Base-by-base conservation (phyloP, 768 basidiomycete genomes). In the Pisolithus microcarpus region DNA sequence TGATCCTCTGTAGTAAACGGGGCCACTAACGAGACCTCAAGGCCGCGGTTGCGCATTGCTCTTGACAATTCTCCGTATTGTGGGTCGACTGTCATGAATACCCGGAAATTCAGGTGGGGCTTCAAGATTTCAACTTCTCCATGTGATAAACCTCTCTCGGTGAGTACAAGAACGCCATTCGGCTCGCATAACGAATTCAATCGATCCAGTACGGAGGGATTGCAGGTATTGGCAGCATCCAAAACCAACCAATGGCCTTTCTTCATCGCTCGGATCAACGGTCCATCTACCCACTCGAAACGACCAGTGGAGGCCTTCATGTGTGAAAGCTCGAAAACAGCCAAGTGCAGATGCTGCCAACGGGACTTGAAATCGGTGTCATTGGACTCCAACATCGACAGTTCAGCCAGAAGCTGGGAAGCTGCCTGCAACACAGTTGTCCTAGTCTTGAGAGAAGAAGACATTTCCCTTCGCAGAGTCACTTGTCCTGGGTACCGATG, bases 221-320 rank as follows among this genome's bases (percentile, higher is more conserved):
- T 94, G 71, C 96, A 99, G 16, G 93, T 75, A 61, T 99, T 99
- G 40, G 96, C 94, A 50, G 84, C 86, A 56, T 96, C 91, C 49
- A 99, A 77, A 40, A 96, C 71, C 42, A 95, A 70, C 94, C 96
- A 98, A 59, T 85, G 76, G 3, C 96, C 96, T 9, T 74, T 69
- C 63, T 85, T 89, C 73, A 98, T 81, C 2, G 96, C 93, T 43
- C 72, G 77, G 44, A 96, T 75, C 26, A 99, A 75, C 8, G 93
- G 91, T 0, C 96, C 96, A 64, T 99, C 95, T 3, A 93, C 75
- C 96, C 96, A 99, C 61, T 90, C 87, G 61, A 99, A 96, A 15
- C 76, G 78, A 34, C 85, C 81, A 9, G 65, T 65, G 13, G 60
- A 56, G 5, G 69, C 65, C 13, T 59, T 52, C 21, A 58, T 51